A percentile compares a stretch with the other conserved stretches of the same genome.
These are phyloP conservation scores for Saitozyma sp. DNA, from an alignment of 768 basidiomycete genomes.

Conservation along the genomic window DNA sequence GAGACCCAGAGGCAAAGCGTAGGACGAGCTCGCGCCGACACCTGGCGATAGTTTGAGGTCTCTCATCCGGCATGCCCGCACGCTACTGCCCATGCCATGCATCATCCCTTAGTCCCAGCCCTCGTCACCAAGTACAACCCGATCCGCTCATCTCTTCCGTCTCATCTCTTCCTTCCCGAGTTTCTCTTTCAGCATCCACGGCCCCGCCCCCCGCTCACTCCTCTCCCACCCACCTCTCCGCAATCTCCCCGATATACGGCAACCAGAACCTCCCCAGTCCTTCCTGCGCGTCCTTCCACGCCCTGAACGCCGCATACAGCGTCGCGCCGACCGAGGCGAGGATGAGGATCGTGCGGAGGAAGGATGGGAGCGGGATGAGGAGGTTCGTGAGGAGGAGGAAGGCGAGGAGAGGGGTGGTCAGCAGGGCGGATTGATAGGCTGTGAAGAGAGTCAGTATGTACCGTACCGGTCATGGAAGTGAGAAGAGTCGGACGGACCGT, in stretches of 20 bases:
- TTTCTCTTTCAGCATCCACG: too few species aligned
- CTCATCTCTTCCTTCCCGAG: too few species aligned
- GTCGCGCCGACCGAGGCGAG: conserved; percentile 56
- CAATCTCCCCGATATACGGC: conserved; percentile 66
- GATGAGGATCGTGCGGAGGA: conserved; percentile 60
- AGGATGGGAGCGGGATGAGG: conserved; percentile 60
- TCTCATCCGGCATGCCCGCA: too few species aligned
- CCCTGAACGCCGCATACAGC: conserved; percentile 61
- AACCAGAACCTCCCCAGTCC: conserved; percentile 63
- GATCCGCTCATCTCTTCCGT: too few species aligned
- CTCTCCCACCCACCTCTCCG: conserved; percentile 69
- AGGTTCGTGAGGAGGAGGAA: conserved; percentile 61
- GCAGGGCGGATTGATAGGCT: conserved; percentile 78
- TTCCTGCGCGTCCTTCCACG: conserved; percentile 52
- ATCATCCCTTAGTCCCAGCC: too few species aligned
- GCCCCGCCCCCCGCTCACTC: conserved; percentile 53
- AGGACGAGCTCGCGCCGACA: too few species aligned
- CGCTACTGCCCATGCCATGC: too few species aligned
- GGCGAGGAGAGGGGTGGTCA: conserved; percentile 65
- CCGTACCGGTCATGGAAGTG: neutral
- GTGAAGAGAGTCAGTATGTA: conserved; percentile 6
- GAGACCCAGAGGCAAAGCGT: too few species aligned
- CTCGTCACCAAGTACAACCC: too few species aligned
- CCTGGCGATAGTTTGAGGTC: too few species aligned
- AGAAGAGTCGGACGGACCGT: conserved; percentile 58